Percentiles rank a stretch among this genome's conserved stretches.
Conservation (phyloP, 73 alveolate genomes). For the Breviolum minutum region DNA sequence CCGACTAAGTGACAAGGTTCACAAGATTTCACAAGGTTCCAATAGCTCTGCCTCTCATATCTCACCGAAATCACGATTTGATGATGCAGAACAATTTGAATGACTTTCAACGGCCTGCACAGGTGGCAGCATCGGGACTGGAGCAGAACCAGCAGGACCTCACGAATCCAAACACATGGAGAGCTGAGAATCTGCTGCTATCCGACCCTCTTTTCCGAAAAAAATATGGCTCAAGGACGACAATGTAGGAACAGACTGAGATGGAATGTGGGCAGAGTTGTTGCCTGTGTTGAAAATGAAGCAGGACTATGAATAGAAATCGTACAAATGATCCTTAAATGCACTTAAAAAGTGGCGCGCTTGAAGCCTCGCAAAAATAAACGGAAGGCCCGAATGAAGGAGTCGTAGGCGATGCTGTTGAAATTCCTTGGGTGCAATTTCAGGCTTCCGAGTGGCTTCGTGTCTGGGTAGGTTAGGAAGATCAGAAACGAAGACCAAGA, state of each 20-base stretch:
- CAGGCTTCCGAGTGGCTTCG: neutral
- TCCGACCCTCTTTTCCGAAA: neutral
- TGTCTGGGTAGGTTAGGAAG: no score
- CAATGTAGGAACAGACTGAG: no score
- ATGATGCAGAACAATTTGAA: neutral
- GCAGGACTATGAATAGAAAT: no score
- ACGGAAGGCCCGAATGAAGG: slow-evolving; percentile 61
- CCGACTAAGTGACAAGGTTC: no score
- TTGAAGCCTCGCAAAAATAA: slow-evolving; percentile 9
- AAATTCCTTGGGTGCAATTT: slow-evolving; percentile 4
- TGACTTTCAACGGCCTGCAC: neutral
- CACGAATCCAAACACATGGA: neutral
- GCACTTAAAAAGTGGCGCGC: no score
- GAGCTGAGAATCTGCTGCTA: neutral
- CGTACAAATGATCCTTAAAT: no score
- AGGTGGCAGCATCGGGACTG: neutral
- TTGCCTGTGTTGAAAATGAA: no score
- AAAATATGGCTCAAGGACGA: neutral
- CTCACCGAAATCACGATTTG: no score
- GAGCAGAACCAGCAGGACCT: neutral
- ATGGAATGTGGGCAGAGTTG: no score
- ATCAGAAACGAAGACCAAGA: no score
- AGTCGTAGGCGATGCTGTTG: slow-evolving; percentile 52
- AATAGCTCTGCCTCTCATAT: no score
- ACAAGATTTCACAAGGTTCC: no score